phyloP scores from a whole-genome alignment of 2,329 filamentous ascomycete species.

The Hawksworthiomyces lignivorus region DNA sequence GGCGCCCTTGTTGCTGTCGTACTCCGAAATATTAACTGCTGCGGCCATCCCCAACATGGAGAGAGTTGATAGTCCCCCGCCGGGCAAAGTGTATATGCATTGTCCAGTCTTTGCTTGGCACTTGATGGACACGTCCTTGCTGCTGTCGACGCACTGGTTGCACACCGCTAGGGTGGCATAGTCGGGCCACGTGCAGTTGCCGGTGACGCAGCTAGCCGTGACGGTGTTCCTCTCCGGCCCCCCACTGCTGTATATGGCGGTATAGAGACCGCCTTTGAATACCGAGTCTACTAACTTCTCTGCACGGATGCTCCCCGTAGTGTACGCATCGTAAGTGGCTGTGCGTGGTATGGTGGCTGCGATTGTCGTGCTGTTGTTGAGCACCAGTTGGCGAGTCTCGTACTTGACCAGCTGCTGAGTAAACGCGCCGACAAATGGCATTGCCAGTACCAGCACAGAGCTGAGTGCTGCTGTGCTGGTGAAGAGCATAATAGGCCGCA shows the following conservation, averaged over 20 bases:
- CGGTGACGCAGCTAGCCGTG: constrained; percentile 1
- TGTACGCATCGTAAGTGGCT: neutral
- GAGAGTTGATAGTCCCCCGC: too few species aligned
- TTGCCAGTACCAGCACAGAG: neutral
- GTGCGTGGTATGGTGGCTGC: neutral
- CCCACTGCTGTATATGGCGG: constrained; percentile 1
- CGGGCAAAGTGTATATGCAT: neutral
- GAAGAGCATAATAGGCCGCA: neutral
- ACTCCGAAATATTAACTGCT: neutral
- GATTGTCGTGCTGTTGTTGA: neutral
- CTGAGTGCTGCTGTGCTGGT: neutral
- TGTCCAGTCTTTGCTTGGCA: too few species aligned
- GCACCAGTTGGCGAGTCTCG: neutral
- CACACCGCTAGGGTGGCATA: constrained; percentile 6
- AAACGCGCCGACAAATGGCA: neutral
- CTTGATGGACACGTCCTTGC: neutral
- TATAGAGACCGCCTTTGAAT: constrained; percentile 4
- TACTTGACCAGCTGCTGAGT: constrained; percentile 5
- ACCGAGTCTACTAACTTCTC: neutral
- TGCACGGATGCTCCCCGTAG: neutral
- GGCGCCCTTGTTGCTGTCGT: neutral
- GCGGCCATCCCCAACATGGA: too few species aligned
- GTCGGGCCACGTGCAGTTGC: constrained; percentile 9
- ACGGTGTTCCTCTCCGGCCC: neutral
- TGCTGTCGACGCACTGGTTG: constrained; percentile 3